phyloP scores from a whole-genome alignment of 768 basidiomycete genomes.

The Podaxis sp. region DNA sequence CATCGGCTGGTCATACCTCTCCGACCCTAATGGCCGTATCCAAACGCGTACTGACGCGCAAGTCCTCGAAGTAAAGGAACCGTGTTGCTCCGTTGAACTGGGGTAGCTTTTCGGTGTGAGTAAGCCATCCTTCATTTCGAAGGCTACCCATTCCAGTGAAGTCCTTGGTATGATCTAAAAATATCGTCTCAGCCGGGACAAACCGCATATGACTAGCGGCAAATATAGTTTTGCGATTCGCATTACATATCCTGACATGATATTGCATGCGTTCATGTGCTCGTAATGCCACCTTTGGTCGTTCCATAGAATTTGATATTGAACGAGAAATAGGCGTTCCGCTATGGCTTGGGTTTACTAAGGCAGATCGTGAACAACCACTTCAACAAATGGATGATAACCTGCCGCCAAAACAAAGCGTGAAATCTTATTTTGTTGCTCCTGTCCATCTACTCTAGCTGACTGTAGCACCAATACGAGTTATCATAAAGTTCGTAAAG shows the following conservation, averaged over 20 bases:
- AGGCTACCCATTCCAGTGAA: background rate
- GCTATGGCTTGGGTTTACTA: too few species aligned
- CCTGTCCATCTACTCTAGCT: background rate
- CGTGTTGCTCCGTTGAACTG: slow-evolving; percentile 1
- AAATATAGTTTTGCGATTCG: slow-evolving; percentile 6
- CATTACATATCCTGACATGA: background rate
- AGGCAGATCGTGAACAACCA: background rate
- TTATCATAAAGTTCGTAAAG: background rate
- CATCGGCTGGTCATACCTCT: background rate
- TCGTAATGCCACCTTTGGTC: slow-evolving; percentile 1
- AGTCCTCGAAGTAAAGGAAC: background rate
- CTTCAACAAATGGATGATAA: background rate
- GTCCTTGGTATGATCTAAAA: background rate
- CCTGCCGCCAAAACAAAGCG: background rate
- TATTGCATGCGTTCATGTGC: background rate
- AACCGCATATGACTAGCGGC: background rate
- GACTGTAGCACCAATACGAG: background rate
- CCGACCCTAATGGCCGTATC: background rate
- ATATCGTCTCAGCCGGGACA: background rate
- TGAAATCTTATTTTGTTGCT: background rate
- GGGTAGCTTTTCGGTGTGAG: background rate
- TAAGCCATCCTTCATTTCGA: background rate
- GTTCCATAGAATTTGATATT: background rate
- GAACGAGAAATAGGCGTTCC: too few species aligned
- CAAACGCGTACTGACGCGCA: background rate